These are phyloP conservation scores for Hibiscus mutabilis DNA, from an alignment of 345 rosid species.

Conservation along the genomic window DNA sequence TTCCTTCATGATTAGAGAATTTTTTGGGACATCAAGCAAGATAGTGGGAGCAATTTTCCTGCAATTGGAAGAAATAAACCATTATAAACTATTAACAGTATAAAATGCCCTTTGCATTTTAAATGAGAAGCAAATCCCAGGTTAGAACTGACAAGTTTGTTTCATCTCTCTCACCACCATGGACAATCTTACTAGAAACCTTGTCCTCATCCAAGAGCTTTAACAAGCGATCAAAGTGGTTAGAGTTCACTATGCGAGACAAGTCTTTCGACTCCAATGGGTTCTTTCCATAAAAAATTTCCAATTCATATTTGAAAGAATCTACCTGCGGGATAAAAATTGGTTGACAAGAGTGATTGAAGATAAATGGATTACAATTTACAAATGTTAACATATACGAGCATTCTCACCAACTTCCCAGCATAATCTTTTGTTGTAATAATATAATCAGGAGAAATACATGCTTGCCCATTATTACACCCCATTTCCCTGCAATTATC, in stretches of 20 bases:
- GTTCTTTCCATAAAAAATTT: constrained; percentile 65
- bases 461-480: constrained; percentile 85
- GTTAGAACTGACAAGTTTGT: constrained; percentile 57
- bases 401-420: constrained; percentile 58
- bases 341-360: constrained; percentile 8
- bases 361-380: constrained; percentile 10
- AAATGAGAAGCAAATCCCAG: background rate
- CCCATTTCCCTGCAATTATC: constrained; percentile 91
- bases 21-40: constrained; percentile 69
- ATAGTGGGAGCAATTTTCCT: constrained; percentile 87
- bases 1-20: constrained; percentile 78
- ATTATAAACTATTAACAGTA: background rate
- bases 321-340: constrained; percentile 41
- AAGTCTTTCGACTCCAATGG: constrained; percentile 79
- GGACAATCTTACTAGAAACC: constrained; percentile 66
- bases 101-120: background rate
- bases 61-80: constrained; percentile 16
- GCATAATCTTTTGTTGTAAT: constrained; percentile 70
- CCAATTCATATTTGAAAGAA: constrained; percentile 52
- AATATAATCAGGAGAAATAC: constrained; percentile 81
- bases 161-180: constrained; percentile 75
- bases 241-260: constrained; percentile 72
- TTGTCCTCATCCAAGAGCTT: constrained; percentile 82
- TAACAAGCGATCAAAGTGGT: constrained; percentile 71
- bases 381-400: constrained; percentile 6